phyloP scores from a whole-genome alignment of 1,284 basidiomycete genomes.

The Gomphus bonarii region DNA sequence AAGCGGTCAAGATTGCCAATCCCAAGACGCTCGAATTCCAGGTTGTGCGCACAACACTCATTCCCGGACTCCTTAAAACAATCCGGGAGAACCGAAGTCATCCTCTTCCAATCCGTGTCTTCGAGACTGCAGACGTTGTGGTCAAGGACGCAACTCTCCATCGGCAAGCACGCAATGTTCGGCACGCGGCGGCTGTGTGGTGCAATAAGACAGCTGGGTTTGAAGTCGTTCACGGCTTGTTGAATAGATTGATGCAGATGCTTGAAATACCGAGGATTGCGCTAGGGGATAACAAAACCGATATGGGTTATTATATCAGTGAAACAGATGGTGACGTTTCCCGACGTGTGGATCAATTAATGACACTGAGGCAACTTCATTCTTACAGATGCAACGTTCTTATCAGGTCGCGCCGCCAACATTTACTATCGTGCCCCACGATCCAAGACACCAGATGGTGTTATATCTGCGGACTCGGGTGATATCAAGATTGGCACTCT shows the following conservation, averaged over 20 bases:
- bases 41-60: conserved; percentile 89
- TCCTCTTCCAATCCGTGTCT: conserved; percentile 85
- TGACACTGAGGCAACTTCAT: neutral
- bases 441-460: conserved; percentile 22
- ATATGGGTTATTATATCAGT: conserved; percentile 86
- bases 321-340: conserved; percentile 60
- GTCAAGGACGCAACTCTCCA: conserved; percentile 76
- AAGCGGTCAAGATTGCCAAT: conserved; percentile 88
- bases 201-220: conserved; percentile 28
- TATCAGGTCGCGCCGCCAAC: conserved; percentile 88
- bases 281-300: conserved; percentile 41
- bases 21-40: conserved; percentile 98
- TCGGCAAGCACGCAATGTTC: conserved; percentile 79
- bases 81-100: conserved; percentile 95
- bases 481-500: conserved; percentile 63
- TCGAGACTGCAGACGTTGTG: conserved; percentile 91
- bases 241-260: conserved; percentile 36
- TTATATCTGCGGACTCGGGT: conserved; percentile 20
- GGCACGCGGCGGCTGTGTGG: conserved; percentile 87
- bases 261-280: conserved; percentile 79
- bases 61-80: conserved; percentile 95
- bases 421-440: conserved; percentile 74
- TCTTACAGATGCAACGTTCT: conserved; percentile 74
- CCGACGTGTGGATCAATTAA: conserved; percentile 10
- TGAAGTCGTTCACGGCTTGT: conserved; percentile 19